Evolutionary conservation across 345 rosid genomes (phyloP), one percentile per base, ranked within the genome.

Genomic region (Citrus trifoliata): DNA sequence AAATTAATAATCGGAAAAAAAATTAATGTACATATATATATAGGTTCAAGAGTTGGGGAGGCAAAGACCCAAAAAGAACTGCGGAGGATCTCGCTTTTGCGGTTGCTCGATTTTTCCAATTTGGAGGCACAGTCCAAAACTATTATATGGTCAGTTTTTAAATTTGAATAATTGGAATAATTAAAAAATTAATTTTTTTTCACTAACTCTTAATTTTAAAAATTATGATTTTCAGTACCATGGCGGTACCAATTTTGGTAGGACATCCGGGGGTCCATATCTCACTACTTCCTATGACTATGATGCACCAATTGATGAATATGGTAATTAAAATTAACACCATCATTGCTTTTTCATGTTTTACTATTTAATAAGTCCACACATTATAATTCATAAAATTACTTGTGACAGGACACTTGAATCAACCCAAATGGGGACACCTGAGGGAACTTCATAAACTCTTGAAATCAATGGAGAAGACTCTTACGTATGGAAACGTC

Each of bases 351-450:
- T 71, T 53, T 53, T 5, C 7, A 53, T 0, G 1, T 18, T 19
- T 18, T 18, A 53, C 18, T 53, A 53, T 5, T 53, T 1, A 13
- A 13, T 46, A 46, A 46, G 18, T 46, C 14, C 14, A 13, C 51
- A 13, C 18, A 13, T 1, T 13, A 13, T 13, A 1, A 46, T 46
- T 13, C 51, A 13, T 13, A 46, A 12, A 46, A 12, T 46, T 18
- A 53, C 6, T 10, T n/a, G 30, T 38, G 0, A 59, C 8, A 91
- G 96, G 97, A 32, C 90, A 86, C 76, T 59, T 88, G 77, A 93
- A 94, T 79, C 93, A 94, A 73, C 97, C 98, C 1, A 91, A 93
- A 73, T 93, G 86, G 82, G 98, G 95, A 3, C 97, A 94, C 46
- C 78, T 91, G 84, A 94, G 89, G 89, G 86, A 88, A 56, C 89